Conservation (phyloP, 352 stramenopile species). For the Phytophthora sansomeana region DNA sequence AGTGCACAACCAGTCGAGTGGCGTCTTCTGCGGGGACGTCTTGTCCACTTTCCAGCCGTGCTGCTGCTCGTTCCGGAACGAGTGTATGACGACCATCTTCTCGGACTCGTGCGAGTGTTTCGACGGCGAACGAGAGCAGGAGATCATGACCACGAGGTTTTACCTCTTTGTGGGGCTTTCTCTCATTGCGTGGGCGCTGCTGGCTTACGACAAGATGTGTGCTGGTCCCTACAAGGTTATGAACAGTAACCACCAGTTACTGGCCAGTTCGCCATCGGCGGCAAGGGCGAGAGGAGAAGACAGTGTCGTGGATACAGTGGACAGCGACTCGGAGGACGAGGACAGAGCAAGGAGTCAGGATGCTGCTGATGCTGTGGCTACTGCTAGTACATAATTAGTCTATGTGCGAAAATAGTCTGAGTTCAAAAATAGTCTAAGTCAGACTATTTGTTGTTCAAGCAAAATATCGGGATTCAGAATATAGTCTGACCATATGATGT, state of each 20-base stretch:
- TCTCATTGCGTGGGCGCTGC: constrained; percentile 57
- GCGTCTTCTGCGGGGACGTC: constrained; percentile 78
- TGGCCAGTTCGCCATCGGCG: constrained; percentile 63
- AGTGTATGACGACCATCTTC: constrained; percentile 83
- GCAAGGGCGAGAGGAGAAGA: constrained; percentile 33
- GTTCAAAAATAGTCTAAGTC: no score
- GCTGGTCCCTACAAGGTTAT: constrained; percentile 78
- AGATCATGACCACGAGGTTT: constrained; percentile 75
- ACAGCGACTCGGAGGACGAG: constrained; percentile 48
- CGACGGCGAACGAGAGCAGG: constrained; percentile 58
- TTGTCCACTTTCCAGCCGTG: constrained; percentile 72
- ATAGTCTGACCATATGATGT: no score
- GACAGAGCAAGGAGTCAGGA: constrained; percentile 9
- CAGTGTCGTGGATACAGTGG: constrained; percentile 35
- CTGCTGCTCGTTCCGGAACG: constrained; percentile 78
- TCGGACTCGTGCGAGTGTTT: constrained; percentile 76
- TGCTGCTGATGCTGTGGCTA: not conserved
- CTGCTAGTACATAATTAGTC: not conserved
- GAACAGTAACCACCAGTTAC: constrained; percentile 77
- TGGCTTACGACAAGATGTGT: constrained; percentile 85
- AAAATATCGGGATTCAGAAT: no score
- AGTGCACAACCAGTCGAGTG: constrained; percentile 52
- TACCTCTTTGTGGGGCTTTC: constrained; percentile 78
- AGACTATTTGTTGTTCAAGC: no score
- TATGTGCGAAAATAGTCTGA: no score